phyloP scores from a whole-genome alignment of 441 rosid species.

The Eruca vesicaria region DNA sequence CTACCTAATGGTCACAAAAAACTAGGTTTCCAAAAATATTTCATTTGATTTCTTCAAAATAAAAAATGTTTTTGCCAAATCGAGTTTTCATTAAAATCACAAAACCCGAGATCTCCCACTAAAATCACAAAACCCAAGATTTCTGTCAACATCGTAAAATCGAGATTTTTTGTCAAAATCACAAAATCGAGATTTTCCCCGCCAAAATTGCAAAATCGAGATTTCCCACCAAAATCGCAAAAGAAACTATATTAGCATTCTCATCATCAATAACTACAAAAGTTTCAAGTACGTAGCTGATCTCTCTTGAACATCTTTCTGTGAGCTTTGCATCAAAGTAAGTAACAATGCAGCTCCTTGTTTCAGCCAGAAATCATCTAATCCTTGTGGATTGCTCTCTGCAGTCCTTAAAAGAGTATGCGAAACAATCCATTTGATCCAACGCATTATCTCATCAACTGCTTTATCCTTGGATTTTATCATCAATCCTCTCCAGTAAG shows the following conservation, averaged over 20 bases:
- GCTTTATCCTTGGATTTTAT: constrained; percentile 43
- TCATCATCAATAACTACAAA: constrained; percentile 93
- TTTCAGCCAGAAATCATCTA: constrained; percentile 90
- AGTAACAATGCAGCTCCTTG: constrained; percentile 87
- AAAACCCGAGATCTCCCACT: too few relatives aligned
- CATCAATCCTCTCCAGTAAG: constrained; percentile 58
- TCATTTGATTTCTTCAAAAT: too few relatives aligned
- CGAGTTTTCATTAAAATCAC: too few relatives aligned
- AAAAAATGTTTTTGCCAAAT: too few relatives aligned
- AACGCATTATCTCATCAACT: constrained; percentile 63
- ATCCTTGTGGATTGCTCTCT: constrained; percentile 79
- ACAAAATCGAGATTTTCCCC: too few relatives aligned
- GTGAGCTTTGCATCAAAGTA: constrained; percentile 80
- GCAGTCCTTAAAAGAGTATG: constrained; percentile 82
- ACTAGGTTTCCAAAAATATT: too few relatives aligned
- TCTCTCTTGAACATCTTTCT: constrained; percentile 95
- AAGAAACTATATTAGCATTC: constrained; percentile 93
- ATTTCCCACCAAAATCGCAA: too few relatives aligned
- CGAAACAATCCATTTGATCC: constrained; percentile 92
- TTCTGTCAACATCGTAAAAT: too few relatives aligned
- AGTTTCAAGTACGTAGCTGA: constrained; percentile 95
- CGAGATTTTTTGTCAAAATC: too few relatives aligned
- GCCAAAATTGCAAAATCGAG: too few relatives aligned
- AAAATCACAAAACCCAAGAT: too few relatives aligned
- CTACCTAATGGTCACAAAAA: too few relatives aligned